Evolutionary conservation across 441 rosid genomes (phyloP), one percentile per base, ranked within the genome.

Genomic region (Gossypium lobatum): DNA sequence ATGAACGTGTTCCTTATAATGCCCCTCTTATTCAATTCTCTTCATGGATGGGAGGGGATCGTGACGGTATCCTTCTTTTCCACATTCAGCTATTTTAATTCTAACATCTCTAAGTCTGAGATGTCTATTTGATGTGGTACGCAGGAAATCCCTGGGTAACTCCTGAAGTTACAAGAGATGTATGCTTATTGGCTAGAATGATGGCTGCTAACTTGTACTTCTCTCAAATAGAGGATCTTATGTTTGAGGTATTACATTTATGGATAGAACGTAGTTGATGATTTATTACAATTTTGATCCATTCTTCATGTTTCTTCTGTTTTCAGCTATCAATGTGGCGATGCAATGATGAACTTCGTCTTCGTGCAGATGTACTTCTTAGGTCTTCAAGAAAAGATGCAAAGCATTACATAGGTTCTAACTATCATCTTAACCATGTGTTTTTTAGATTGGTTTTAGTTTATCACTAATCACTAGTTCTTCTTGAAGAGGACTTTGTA

Each of bases 21-120:
- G 93, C 92, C 17, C 97, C 93, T 45, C 88, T 92, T 11, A 92
- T 92, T 77, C 96, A 92, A 11, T 92, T 92, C 78, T 92, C 97
- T 61, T 92, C 97, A 34, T 90, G 96, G 96, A 92, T 92, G 96
- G 96, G 97, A n/a, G 97, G 97, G 10, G 97, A 92, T 75, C 97
- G 96, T 81, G 94, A 92, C 80, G 97, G 97, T 92, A 75, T 53
- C 80, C 59, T 58, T 23, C n/a, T 71, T 46, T 21, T 65, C 57
- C 4, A 4, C 5, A 20, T 39, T 13, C 16, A 13, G 2, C 23
- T 1, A 31, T 31, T 64, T 11, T 42, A 64, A 42, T 3, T 11
- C 17, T 6, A 9, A 25, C 55, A 6, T 5, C 20, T 2, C 11
- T 65, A 45, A 65, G 2, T 23, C 4, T 48, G 37, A 6, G 37